phyloP scores from a whole-genome alignment of 2,329 filamentous ascomycete species.

The Fusarium stilboides region DNA sequence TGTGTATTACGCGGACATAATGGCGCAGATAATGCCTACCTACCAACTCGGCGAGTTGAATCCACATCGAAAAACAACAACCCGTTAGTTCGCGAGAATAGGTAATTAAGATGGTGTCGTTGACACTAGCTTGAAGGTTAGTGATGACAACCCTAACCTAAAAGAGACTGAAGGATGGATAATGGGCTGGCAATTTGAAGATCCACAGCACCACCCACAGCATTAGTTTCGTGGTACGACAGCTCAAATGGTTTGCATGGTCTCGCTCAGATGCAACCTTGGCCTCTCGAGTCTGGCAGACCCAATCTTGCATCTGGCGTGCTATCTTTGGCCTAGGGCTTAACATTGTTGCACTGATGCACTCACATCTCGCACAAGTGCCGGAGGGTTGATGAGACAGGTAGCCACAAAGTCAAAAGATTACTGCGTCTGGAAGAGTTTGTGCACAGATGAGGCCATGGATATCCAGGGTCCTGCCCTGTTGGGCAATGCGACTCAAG shows the following conservation, averaged over 20 bases:
- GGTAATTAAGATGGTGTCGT: slow-evolving; percentile 37
- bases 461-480: slow-evolving; percentile 45
- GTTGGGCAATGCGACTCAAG: slow-evolving; percentile 35
- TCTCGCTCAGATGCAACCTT: slow-evolving; percentile 26
- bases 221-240: slow-evolving; percentile 36
- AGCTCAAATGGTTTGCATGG: slow-evolving; percentile 38
- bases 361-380: slow-evolving; percentile 21
- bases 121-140: slow-evolving; percentile 38
- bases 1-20: slow-evolving; percentile 30
- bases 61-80: slow-evolving; percentile 31
- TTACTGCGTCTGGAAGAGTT: slow-evolving; percentile 24
- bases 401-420: slow-evolving; percentile 42
- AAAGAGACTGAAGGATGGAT: slow-evolving; percentile 34
- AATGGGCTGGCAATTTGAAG: slow-evolving; percentile 21
- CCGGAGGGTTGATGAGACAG: slow-evolving; percentile 27
- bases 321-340: slow-evolving; percentile 22
- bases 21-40: slow-evolving; percentile 21
- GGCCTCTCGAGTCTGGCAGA: slow-evolving; percentile 22
- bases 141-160: slow-evolving; percentile 42
- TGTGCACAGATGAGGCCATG: slow-evolving; percentile 22
- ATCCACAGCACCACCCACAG: slow-evolving; percentile 33
- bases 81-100: slow-evolving; percentile 30
- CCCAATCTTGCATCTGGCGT: slow-evolving; percentile 28
- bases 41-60: slow-evolving; percentile 2
- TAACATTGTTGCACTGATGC: slow-evolving; percentile 1